Base-by-base conservation (phyloP, 352 stramenopile species). In the Hyaloperonospora brassicae region DNA sequence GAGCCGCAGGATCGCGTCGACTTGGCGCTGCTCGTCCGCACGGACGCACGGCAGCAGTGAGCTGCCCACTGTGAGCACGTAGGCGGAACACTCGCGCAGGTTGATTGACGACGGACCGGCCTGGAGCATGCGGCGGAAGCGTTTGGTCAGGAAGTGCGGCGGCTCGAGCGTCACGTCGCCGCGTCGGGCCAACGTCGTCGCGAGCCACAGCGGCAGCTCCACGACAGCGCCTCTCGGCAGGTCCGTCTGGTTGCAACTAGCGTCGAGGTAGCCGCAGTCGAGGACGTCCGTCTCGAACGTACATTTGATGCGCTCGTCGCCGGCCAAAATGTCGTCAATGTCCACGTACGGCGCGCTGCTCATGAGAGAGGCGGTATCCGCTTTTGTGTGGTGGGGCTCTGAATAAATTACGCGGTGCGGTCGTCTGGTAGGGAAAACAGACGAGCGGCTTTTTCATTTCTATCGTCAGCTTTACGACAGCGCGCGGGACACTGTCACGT, bases 91-190 rank as follows among this genome's bases (percentile, higher is more conserved):
- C 48, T 90, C 79, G 40, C 83, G 78, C 41, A 93, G 55, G 43
- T 90, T 93, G 3, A 89, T 71, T 4, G 75, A 70, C 31, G 78
- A 73, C 14, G 83, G 80, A 0, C 83, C 83, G 12, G 83, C 83
- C 54, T 89, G 87, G 38, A 93, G 75, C 75, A 91, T 83, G 47
- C 81, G 78, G 0, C 83, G 79, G 57, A 89, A 93, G 45, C 80
- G 83, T 63, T 65, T 70, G 35, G 68, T 82, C 39, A 93, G 63
- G 56, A 68, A 91, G 50, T 72, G 66, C 27, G 83, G 83, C 46
- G 79, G 62, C 40, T 79, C 64, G 50, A 89, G 53, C 7, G 56
- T 52, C 38, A 89, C 80, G 55, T 86, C 71, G 4, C 70, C 76
- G 22, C 69, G 75, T 13, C 60, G 39, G 10, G 70, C 66, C 23